These are phyloP conservation scores for Hondaea fermentalgiana DNA, from an alignment of 108 stramenopile genomes.

Conservation along the genomic window DNA sequence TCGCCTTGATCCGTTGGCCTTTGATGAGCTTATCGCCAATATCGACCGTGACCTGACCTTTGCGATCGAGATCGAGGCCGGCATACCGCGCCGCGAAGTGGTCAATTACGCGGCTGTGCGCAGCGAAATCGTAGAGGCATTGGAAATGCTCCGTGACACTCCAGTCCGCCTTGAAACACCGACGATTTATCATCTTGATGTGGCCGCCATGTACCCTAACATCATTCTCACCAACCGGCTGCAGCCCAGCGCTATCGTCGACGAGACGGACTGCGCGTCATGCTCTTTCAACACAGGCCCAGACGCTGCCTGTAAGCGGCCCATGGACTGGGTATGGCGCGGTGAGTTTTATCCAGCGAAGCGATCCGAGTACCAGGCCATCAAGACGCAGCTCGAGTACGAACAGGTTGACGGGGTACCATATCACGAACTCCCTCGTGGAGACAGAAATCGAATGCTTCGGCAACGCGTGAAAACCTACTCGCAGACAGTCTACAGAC, in stretches of 20 bases:
- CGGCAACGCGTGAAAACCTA: conserved; percentile 77
- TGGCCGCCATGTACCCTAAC: conserved; percentile 99
- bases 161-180: conserved; percentile 82
- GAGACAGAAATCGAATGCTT: conserved; percentile 68
- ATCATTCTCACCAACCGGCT: conserved; percentile 97
- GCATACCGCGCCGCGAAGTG: conserved; percentile 71
- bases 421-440: conserved; percentile 67
- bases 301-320: conserved; percentile 80
- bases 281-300: conserved; percentile 84
- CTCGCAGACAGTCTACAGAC: conserved; percentile 86
- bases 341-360: conserved; percentile 87
- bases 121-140: conserved; percentile 70
- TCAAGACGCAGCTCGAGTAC: conserved; percentile 78
- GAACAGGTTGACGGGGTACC: conserved; percentile 57
- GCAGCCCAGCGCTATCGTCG: conserved; percentile 90
- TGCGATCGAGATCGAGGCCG: conserved; percentile 91
- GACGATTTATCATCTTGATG: conserved; percentile 90
- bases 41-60: conserved; percentile 91
- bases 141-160: conserved; percentile 84
- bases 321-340: conserved; percentile 96
- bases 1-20: conserved; percentile 77
- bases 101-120: conserved; percentile 92
- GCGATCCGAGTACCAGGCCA: conserved; percentile 68
- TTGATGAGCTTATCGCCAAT: conserved; percentile 88
- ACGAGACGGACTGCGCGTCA: conserved; percentile 84